Base-by-base conservation (phyloP, 2,329 filamentous ascomycete genomes). In the Ophiostoma himal-ulmi region DNA sequence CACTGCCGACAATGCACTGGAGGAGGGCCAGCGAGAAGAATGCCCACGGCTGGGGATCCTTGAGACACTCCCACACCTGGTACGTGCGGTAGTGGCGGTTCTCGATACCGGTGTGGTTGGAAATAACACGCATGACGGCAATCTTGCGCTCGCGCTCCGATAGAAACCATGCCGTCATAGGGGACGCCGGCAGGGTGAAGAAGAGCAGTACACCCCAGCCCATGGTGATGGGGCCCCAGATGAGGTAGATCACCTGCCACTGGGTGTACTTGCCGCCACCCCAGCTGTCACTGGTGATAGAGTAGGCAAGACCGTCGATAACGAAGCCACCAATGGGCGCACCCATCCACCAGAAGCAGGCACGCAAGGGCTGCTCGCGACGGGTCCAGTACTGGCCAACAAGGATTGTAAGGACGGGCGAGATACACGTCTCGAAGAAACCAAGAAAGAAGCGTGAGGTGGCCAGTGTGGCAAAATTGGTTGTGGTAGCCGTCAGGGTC, bases 181-280 rank as follows among this genome's bases (percentile, higher is more conserved):
- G 83, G 14, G 81, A 82, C 74, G 84, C 83, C 1, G 80, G 77
- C 26, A 79, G 73, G 39, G 75, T 30, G 70, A 76, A 75, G 67
- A 75, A 76, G 26, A 78, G 54, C 69, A 78, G 73, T 7, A 78
- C 22, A 7, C 75, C 75, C 68, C 75, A 77, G 39, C 73, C 70
- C 39, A 78, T 71, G 52, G 76, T 80, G 73, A 78, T 77, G 13
- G 74, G 73, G 17, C 77, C 77, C 20, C 76, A 77, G 8, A 78
- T 74, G 52, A 78, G 72, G 68, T 77, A 78, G 10, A 78, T 74
- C 66, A 83, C 80, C 39, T 69, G 69, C 71, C 71, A 72, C 67
- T 71, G 67, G 26, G 67, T 68, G 60, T 69, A 71, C 37, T 54
- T 60, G 60, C 62, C 69, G 22, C 66, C 67, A 22, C 71, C 71